Evolutionary conservation across 2,329 filamentous ascomycete species (phyloP).

Genomic region (Fusarium veterinarium): DNA sequence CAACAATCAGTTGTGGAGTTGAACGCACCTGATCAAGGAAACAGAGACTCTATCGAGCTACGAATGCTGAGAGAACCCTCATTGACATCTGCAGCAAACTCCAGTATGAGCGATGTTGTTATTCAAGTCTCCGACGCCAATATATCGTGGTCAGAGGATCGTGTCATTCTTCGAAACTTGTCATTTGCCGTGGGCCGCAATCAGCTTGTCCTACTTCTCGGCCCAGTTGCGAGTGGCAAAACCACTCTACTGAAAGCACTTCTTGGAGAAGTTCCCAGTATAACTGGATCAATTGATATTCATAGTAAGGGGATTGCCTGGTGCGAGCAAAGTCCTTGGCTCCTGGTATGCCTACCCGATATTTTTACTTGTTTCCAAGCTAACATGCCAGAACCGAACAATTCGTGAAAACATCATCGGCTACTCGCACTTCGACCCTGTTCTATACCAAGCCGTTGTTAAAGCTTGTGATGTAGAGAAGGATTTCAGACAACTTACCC

Average conservation of each 20-base stretch:
- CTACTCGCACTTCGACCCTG: slow-evolving; percentile 41
- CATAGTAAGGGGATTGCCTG: slow-evolving; percentile 37
- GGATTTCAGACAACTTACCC: slow-evolving; percentile 48
- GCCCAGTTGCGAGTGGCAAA: slow-evolving; percentile 59
- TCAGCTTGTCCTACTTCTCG: slow-evolving; percentile 55
- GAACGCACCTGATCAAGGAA: background rate
- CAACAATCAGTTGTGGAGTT: background rate
- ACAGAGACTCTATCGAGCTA: background rate
- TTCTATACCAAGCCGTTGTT: slow-evolving; percentile 43
- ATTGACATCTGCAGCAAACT: accelerated
- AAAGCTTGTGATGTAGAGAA: slow-evolving; percentile 49
- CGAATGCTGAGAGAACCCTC: background rate
- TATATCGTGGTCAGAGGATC: slow-evolving; percentile 52
- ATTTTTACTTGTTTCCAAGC: background rate
- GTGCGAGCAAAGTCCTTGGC: slow-evolving; percentile 52
- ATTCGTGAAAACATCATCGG: slow-evolving; percentile 52
- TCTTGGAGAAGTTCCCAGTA: slow-evolving; percentile 47
- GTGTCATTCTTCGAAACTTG: slow-evolving; percentile 46
- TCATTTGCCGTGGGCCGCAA: slow-evolving; percentile 47
- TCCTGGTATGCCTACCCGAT: slow-evolving; percentile 36
- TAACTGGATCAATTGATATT: slow-evolving; percentile 35
- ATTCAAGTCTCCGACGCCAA: slow-evolving; percentile 41
- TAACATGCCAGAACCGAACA: slow-evolving; percentile 45
- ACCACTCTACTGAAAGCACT: slow-evolving; percentile 57
- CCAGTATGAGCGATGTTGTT: background rate